Conservation (phyloP, 352 stramenopile genomes). For the Globisporangium ultimum region DNA sequence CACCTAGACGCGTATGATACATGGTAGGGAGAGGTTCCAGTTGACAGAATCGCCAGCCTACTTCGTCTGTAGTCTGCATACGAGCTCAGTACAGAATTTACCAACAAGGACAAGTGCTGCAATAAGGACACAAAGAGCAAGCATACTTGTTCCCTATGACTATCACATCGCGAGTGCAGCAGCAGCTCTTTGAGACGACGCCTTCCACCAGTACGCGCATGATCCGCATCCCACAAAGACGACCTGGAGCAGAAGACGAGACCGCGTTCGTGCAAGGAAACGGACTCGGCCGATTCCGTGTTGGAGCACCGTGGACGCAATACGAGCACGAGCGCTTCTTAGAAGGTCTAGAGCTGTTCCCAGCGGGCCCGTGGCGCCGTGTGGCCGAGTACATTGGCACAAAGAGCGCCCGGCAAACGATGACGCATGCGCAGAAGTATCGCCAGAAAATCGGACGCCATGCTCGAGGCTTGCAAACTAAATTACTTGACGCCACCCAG, state of each 20-base stretch:
- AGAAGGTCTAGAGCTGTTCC: background rate
- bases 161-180: background rate
- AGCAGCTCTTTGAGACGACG: background rate
- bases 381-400: background rate
- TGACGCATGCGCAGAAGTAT: background rate
- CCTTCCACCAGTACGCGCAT: background rate
- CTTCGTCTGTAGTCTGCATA: too few species aligned
- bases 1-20: too few species aligned
- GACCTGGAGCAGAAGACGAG: background rate
- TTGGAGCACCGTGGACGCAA: background rate
- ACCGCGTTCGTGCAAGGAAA: too few species aligned
- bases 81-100: too few species aligned
- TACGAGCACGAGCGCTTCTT: conserved; percentile 2
- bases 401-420: background rate
- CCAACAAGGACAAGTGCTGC: too few species aligned
- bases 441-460: background rate
- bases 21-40: too few species aligned
- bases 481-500: background rate
- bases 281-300: background rate
- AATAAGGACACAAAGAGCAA: too few species aligned
- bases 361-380: background rate
- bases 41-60: too few species aligned
- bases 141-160: background rate
- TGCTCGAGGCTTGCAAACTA: background rate
- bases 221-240: background rate